Percentiles rank a stretch among this genome's conserved stretches.
These are phyloP conservation scores for Colletotrichum gloeosporioides DNA, from an alignment of 2,329 filamentous ascomycete genomes.

Conservation along the genomic window DNA sequence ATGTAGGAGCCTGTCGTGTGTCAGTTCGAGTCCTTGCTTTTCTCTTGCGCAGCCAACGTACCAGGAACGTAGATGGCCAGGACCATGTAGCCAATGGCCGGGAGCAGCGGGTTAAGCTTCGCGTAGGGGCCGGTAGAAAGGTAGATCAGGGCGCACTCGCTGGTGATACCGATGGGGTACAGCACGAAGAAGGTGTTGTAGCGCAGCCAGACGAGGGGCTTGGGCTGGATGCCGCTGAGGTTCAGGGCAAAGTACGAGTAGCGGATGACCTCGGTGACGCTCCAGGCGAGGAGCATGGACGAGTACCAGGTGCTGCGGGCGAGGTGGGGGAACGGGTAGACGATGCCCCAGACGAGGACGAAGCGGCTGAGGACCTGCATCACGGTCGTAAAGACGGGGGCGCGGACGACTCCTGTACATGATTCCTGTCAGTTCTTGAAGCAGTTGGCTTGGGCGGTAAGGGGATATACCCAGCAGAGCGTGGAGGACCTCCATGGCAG, in stretches of 20 bases:
- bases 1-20: constrained; percentile 70
- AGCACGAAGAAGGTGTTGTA: constrained; percentile 94
- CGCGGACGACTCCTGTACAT: constrained; percentile 76
- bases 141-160: constrained; percentile 84
- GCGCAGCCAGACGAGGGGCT: constrained; percentile 76
- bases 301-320: constrained; percentile 69
- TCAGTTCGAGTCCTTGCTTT: not conserved
- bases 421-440: not conserved
- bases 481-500: constrained; percentile 84
- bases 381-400: constrained; percentile 81
- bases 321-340: constrained; percentile 73
- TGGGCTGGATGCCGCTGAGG: constrained; percentile 67
- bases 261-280: constrained; percentile 87
- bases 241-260: constrained; percentile 90
- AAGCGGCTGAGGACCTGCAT: constrained; percentile 92
- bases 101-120: constrained; percentile 51
- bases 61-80: constrained; percentile 82
- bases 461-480: constrained; percentile 69
- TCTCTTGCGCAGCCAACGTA: constrained; percentile 44
- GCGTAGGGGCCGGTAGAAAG: constrained; percentile 67
- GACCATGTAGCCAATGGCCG: constrained; percentile 67
- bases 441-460: not conserved
- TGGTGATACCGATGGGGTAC: constrained; percentile 89
- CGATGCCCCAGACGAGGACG: constrained; percentile 87
- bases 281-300: constrained; percentile 87